Evolutionary conservation across 257 asterid species (phyloP).

Genomic region (Solanum dulcamara): DNA sequence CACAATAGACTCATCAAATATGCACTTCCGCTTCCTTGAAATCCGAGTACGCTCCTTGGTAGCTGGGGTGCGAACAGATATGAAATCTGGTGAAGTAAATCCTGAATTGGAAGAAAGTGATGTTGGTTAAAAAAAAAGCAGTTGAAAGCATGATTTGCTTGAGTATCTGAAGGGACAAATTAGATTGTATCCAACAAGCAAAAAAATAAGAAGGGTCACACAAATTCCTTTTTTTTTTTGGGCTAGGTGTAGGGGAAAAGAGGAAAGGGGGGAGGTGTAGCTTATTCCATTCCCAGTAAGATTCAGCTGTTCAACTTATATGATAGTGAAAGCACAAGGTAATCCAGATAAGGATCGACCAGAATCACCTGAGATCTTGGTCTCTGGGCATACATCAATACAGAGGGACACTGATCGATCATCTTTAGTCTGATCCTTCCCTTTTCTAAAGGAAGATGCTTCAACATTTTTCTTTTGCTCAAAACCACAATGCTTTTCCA

Average conservation of each 20-base stretch:
- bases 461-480: slow-evolving; percentile 14
- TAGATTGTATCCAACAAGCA: background rate
- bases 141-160: background rate
- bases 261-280: background rate
- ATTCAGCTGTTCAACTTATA: background rate
- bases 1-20: slow-evolving; percentile 29
- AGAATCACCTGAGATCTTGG: slow-evolving; percentile 35
- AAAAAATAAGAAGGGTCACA: background rate
- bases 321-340: background rate
- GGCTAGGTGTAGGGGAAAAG: background rate
- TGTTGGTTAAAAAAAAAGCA: background rate
- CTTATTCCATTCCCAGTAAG: background rate
- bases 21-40: slow-evolving; percentile 45
- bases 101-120: slow-evolving; percentile 8
- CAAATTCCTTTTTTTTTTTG: background rate
- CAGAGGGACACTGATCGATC: slow-evolving; percentile 21
- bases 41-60: slow-evolving; percentile 36
- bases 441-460: slow-evolving; percentile 15
- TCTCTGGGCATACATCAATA: slow-evolving; percentile 25
- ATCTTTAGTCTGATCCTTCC: slow-evolving; percentile 11
- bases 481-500: slow-evolving; percentile 5
- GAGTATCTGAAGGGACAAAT: background rate
- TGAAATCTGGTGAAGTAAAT: slow-evolving; percentile 21
- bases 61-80: slow-evolving; percentile 61
- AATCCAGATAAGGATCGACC: slow-evolving; percentile 5